Evolutionary conservation across 495 filamentous ascomycete genomes (phyloP).

Genomic region (Penicillium goetzii): DNA sequence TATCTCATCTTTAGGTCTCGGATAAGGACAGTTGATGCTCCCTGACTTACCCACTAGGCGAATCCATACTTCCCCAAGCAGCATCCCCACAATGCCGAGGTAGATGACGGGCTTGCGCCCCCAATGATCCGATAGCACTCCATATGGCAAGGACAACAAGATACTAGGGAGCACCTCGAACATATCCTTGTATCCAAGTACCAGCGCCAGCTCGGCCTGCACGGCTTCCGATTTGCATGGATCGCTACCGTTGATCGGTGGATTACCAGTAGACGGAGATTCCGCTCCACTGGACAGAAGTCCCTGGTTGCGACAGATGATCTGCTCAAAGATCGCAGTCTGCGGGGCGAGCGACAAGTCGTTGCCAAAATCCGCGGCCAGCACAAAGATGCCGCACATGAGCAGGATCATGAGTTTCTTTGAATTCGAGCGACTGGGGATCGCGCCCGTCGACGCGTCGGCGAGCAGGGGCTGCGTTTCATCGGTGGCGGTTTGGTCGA

Average conservation of each 20-base stretch:
- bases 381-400: constrained; percentile 23
- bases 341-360: constrained; percentile 37
- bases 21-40: not conserved
- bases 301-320: constrained; percentile 45
- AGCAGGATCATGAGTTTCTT: constrained; percentile 28
- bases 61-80: constrained; percentile 37
- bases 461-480: constrained; percentile 12
- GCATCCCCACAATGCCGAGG: constrained; percentile 38
- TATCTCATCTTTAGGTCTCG: not conserved
- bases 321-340: constrained; percentile 43
- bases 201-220: constrained; percentile 47
- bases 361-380: constrained; percentile 34
- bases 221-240: constrained; percentile 48
- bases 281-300: not conserved
- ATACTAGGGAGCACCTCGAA: constrained; percentile 46
- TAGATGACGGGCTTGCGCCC: constrained; percentile 49
- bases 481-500: not conserved
- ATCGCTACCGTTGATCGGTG: constrained; percentile 1
- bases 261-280: not conserved
- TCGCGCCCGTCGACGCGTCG: not conserved
- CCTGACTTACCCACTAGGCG: constrained; percentile 43
- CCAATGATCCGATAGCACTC: constrained; percentile 44
- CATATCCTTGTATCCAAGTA: constrained; percentile 47
- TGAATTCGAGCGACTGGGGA: not conserved
- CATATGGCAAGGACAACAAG: constrained; percentile 38